phyloP scores from a whole-genome alignment of 306 rosid species.

The Trifolium repens region DNA sequence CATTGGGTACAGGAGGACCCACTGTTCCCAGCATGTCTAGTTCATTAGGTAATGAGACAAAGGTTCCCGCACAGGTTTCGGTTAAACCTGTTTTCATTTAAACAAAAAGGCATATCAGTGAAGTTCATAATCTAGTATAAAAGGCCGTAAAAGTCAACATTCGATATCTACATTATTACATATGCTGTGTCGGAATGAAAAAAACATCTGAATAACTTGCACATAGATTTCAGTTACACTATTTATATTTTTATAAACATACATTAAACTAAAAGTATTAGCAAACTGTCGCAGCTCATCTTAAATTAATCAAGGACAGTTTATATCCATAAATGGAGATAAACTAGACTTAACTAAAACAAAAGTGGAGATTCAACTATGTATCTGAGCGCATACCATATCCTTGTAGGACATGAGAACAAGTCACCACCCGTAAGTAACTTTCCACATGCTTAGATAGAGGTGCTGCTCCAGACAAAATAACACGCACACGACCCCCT shows the following conservation, averaged over 20 bases:
- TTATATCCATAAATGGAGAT: conserved; percentile 6
- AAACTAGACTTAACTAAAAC: conserved; percentile 18
- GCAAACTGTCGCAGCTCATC: conserved; percentile 11
- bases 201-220: conserved; percentile 18
- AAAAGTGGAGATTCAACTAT: conserved; percentile 20
- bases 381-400: conserved; percentile 58
- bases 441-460: conserved; percentile 78
- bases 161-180: conserved; percentile 15
- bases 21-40: conserved; percentile 85
- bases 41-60: conserved; percentile 88
- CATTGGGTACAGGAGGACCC: conserved; percentile 98
- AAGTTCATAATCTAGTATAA: conserved; percentile 33
- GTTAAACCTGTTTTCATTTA: conserved; percentile 72
- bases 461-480: conserved; percentile 98
- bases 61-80: conserved; percentile 96
- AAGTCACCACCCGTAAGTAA: conserved; percentile 84
- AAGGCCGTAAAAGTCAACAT: conserved; percentile 16
- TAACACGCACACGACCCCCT: conserved; percentile 88
- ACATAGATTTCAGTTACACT: neutral
- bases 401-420: conserved; percentile 96
- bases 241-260: conserved; percentile 19
- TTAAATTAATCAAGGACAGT: conserved; percentile 15
- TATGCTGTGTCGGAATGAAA: neutral
- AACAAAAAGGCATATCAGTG: conserved; percentile 37
- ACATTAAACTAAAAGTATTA: conserved; percentile 15